Evolutionary conservation across 352 stramenopile species (phyloP), one percentile per base, ranked within the genome.

Genomic region (Peronospora destructor): DNA sequence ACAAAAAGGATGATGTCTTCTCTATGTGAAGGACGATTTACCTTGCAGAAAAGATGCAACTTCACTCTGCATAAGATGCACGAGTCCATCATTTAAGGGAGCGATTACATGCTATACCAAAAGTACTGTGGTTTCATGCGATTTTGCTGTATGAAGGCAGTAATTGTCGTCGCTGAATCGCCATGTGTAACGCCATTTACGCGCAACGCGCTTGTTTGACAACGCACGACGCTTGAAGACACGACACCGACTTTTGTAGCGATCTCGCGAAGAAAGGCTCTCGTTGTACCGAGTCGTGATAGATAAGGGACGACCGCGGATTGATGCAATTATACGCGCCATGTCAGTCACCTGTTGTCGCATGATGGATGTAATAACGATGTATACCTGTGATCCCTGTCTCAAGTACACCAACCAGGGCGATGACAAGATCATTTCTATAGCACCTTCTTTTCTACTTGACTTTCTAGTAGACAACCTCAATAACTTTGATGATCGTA

Each of bases 221-320:
- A 46, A 56, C 43, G 12, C 12, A 16, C 11, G 6, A 36, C 32
- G 4, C 32, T 36, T 36, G 32, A 33, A 4, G 12, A 26, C 23
- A 26, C 33, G 29, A 34, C 3, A 21, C 26, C 16, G 34, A 34
- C 37, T 41, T n/a, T 39, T 39, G 28, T 19, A 38, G 43, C 52
- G 53, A 59, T 25, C 17, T 12, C 23, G 38, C 53, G 47, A 60
- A 44, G 45, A 45, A 57, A 57, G 33, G 32, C 49, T 57, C 30
- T 48, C 32, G 35, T 35, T 11, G 13, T 19, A n/a, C 3, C 8
- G 28, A 32, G 5, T 26, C 4, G 28, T 40, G 41, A 51, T 32
- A 29, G 40, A 56, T 33, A 42, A 49, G 26, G 17, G 23, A 28
- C 32, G 53, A 51, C 47, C n/a, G 23, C n/a, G 2, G 23, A 61